phyloP scores from a whole-genome alignment of 2,329 filamentous ascomycete genomes.

The Fusarium dimerum region DNA sequence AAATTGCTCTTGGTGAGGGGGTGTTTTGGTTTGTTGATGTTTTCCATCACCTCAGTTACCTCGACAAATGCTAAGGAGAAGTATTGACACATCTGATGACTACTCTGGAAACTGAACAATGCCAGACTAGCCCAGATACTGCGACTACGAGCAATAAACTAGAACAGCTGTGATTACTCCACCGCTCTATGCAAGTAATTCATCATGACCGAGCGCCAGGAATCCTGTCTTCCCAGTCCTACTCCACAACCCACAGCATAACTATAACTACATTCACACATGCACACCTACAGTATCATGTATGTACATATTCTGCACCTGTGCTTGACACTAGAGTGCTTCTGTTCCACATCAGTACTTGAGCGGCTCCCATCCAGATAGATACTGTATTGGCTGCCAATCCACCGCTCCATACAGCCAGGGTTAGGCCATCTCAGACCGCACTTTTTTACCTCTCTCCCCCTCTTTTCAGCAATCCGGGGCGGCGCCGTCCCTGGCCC shows the following conservation, averaged over 20 bases:
- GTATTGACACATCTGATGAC: too few species aligned
- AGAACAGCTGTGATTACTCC: neutral
- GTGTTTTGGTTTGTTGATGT: too few species aligned
- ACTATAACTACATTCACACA: too few species aligned
- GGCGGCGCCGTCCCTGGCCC: constrained; percentile 10
- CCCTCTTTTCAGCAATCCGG: constrained; percentile 1
- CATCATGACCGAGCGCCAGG: constrained; percentile 3
- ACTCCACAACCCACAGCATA: constrained; percentile 3
- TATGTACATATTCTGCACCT: constrained; percentile 5
- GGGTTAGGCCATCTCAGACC: neutral
- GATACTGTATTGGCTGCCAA: neutral
- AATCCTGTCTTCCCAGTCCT: neutral
- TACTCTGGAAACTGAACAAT: too few species aligned
- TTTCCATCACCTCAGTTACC: too few species aligned
- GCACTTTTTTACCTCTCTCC: neutral
- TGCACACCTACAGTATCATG: too few species aligned
- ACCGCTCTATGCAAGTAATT: constrained; percentile 12
- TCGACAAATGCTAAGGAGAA: too few species aligned
- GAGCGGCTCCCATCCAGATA: neutral
- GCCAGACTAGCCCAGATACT: neutral
- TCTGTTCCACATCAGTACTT: too few species aligned
- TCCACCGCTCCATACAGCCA: neutral
- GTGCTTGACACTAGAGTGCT: too few species aligned
- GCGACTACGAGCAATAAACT: neutral
- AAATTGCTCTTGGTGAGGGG: too few species aligned